phyloP scores from a whole-genome alignment of 2,329 filamentous ascomycete genomes.

The Bipolaris gigantea region DNA sequence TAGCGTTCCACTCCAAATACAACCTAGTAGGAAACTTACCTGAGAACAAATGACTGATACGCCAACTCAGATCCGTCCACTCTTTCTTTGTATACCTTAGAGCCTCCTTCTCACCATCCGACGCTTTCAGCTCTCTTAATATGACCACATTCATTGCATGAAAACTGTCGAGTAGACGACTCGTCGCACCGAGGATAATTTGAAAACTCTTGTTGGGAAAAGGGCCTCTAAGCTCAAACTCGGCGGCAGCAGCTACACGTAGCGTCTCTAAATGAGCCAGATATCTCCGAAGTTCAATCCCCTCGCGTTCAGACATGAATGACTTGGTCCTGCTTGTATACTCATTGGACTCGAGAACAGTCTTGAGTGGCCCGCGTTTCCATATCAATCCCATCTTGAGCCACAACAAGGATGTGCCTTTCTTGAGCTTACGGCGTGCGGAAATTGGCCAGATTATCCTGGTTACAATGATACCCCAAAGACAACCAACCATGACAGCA shows the following conservation, averaged over 20 bases:
- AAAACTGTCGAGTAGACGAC: constrained; percentile 86
- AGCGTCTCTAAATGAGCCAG: constrained; percentile 72
- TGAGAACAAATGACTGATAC: constrained; percentile 83
- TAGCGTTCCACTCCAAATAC: constrained; percentile 8
- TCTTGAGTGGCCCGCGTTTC: constrained; percentile 86
- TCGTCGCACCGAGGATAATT: constrained; percentile 76
- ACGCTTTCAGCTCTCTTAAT: constrained; percentile 73
- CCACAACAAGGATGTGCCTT: constrained; percentile 88
- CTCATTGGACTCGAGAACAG: constrained; percentile 55
- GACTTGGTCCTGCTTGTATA: constrained; percentile 42
- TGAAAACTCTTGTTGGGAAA: constrained; percentile 76
- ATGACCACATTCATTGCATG: constrained; percentile 96
- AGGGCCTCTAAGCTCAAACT: constrained; percentile 85
- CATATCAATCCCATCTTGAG: constrained; percentile 94
- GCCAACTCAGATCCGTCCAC: constrained; percentile 76
- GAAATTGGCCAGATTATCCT: constrained; percentile 92
- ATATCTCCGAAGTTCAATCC: constrained; percentile 83
- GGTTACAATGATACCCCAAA: constrained; percentile 92
- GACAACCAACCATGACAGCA: constrained; percentile 79
- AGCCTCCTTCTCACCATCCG: constrained; percentile 78
- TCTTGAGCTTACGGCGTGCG: constrained; percentile 82
- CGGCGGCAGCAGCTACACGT: constrained; percentile 71
- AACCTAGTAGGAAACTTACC: constrained; percentile 46
- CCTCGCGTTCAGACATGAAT: constrained; percentile 88
- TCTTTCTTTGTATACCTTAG: constrained; percentile 78